These are phyloP conservation scores for Solanum hybrid DNA, from an alignment of 305 asterid species.

Conservation along the genomic window DNA sequence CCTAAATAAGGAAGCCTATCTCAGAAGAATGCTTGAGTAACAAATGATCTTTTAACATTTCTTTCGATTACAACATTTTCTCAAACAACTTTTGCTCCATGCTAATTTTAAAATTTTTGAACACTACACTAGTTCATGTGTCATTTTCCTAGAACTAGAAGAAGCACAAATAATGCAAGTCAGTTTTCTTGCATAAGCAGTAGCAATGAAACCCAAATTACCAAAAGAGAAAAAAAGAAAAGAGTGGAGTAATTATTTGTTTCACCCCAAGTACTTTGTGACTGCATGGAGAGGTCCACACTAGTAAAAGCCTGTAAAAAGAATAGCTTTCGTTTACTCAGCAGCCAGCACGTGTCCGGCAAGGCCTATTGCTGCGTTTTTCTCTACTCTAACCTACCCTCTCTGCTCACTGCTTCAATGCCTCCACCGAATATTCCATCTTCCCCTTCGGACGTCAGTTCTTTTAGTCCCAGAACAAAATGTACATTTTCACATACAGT, in stretches of 20 bases:
- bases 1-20: background rate
- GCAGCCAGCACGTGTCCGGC: conserved; percentile 55
- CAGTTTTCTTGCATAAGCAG: background rate
- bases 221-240: background rate
- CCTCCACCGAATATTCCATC: background rate
- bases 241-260: background rate
- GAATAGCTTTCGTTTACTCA: conserved; percentile 15
- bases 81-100: background rate
- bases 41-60: conserved; percentile 9
- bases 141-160: background rate
- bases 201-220: background rate
- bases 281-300: conserved; percentile 13
- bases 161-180: background rate
- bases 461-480: background rate
- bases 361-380: conserved; percentile 19
- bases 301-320: conserved; percentile 15
- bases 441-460: background rate
- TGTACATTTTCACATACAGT: background rate
- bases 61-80: background rate
- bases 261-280: background rate
- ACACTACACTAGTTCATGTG: background rate
- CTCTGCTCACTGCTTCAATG: background rate
- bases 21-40: conserved; percentile 25
- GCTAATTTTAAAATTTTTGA: background rate
- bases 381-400: background rate